A percentile compares a stretch with the other conserved stretches of the same genome.
phyloP scores from a whole-genome alignment of 768 basidiomycete genomes.

The Trametes cingulata region DNA sequence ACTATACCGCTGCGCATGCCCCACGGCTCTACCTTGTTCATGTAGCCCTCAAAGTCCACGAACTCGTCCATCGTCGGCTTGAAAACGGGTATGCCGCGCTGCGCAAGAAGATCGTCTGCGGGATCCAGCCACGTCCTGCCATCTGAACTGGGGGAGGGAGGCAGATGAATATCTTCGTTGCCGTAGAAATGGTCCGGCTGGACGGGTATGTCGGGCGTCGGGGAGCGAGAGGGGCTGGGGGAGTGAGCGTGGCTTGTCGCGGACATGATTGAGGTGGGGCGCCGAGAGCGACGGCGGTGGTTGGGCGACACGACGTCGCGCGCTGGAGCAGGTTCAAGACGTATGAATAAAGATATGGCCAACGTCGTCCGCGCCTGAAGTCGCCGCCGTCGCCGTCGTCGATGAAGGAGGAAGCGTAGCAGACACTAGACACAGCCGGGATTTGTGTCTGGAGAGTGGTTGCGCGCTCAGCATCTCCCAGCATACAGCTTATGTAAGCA shows the following conservation, averaged over 20 bases:
- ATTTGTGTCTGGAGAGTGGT: background rate
- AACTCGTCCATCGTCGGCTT: slow-evolving; percentile 93
- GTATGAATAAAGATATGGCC: background rate
- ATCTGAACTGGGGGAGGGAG: slow-evolving; percentile 64
- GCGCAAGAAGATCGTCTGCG: slow-evolving; percentile 76
- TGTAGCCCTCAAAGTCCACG: slow-evolving; percentile 86
- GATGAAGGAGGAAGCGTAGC: background rate
- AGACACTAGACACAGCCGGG: background rate
- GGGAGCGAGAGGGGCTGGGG: slow-evolving; percentile 53
- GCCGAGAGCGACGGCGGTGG: too few relatives aligned
- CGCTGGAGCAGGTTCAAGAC: background rate
- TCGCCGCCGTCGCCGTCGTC: background rate
- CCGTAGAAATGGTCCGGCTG: slow-evolving; percentile 89
- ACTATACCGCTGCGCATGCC: slow-evolving; percentile 90
- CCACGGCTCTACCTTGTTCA: slow-evolving; percentile 87
- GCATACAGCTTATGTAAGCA: background rate
- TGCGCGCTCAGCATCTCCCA: background rate
- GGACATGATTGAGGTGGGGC: slow-evolving; percentile 21
- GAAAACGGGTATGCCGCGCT: slow-evolving; percentile 95
- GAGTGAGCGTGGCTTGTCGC: slow-evolving; percentile 33
- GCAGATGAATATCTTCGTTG: slow-evolving; percentile 42
- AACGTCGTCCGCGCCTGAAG: background rate
- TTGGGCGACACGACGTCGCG: background rate
- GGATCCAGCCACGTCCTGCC: slow-evolving; percentile 71
- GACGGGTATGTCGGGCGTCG: slow-evolving; percentile 42